Evolutionary conservation across 2,329 filamentous ascomycete genomes (phyloP).

Genomic region (Didymella sp.): DNA sequence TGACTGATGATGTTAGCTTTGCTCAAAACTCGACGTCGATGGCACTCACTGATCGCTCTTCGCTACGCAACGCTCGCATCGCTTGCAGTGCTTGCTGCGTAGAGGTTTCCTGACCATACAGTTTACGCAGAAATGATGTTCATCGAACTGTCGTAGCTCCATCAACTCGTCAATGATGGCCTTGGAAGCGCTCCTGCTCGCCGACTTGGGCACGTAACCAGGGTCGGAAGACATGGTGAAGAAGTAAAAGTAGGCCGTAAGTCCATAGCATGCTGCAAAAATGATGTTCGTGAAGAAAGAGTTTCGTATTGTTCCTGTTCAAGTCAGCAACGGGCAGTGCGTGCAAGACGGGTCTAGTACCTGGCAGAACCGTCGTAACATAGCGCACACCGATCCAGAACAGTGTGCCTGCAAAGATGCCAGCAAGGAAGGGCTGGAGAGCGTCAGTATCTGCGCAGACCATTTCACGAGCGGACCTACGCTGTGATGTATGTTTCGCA

Average conservation of each 20-base stretch:
- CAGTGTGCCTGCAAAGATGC: conserved; percentile 87
- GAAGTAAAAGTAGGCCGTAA: conserved; percentile 86
- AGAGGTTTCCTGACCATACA: conserved; percentile 95
- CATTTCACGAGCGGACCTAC: conserved; percentile 55
- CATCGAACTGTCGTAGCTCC: conserved; percentile 86
- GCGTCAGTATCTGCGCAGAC: conserved; percentile 16
- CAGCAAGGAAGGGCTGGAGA: conserved; percentile 82
- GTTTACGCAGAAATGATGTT: conserved; percentile 88
- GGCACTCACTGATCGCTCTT: conserved; percentile 90
- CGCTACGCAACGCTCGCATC: conserved; percentile 89
- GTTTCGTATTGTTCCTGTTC: conserved; percentile 66
- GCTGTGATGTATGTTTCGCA: conserved; percentile 89
- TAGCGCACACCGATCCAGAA: conserved; percentile 83
- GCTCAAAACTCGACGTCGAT: background rate
- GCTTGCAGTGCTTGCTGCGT: conserved; percentile 92
- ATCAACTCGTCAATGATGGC: conserved; percentile 87
- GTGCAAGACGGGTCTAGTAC: conserved; percentile 55
- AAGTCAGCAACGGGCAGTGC: conserved; percentile 38
- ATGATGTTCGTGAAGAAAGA: conserved; percentile 79
- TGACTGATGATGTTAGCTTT: conserved; percentile 65
- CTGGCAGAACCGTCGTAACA: conserved; percentile 74
- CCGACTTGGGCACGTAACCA: conserved; percentile 89
- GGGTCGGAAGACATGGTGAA: conserved; percentile 87
- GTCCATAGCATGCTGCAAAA: conserved; percentile 68
- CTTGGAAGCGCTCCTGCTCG: conserved; percentile 88